Evolutionary conservation across 1,284 basidiomycete species (phyloP), one percentile per base, ranked within the genome.

Genomic region (Apiotrichum brassicae): DNA sequence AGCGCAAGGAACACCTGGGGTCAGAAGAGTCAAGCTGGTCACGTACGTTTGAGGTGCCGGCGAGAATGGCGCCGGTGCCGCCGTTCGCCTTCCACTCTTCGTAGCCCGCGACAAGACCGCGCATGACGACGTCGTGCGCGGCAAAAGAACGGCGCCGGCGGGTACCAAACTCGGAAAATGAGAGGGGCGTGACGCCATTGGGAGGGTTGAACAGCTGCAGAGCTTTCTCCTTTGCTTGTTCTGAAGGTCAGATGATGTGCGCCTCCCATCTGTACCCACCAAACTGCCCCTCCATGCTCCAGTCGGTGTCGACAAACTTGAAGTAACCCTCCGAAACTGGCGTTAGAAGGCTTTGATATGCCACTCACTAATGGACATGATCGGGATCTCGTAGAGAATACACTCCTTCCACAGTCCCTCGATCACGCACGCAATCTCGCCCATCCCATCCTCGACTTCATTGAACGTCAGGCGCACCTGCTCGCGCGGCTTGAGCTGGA

Each of bases 331-430:
- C 76, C 40, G 66, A 70, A 25, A 53, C 46, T 49, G 35, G 0
- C 30, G 36, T 53, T 40, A 50, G 44, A 2, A 9, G 6, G 16
- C 4, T 28, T 40, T 18, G 6, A 16, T 23, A 25, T 37, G 9
- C 23, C 20, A 79, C 74, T 90, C 82, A 72, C 87, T 76, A 59
- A 84, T 85, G 9, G 89, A 83, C 88, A 97, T 91, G 40, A 97
- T 76, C 2, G 90, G 92, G 0, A 97, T 91, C 73, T 98, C 94
- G 83, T 95, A 99, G 18, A 97, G 75, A 53, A 98, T 97, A 7
- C 87, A 83, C 57, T 97, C 90, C 1, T 76, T 75, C 94, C 95
- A 99, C 4, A 79, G 78, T 0, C 94, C 94, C 25, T 68, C 66
- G 11, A 84, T 82, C 50, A 81, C 79, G 53, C 97, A 83, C 46